Evolutionary conservation across 805 yeast genomes (phyloP).

Genomic region (Lipomyces chichibuensis): DNA sequence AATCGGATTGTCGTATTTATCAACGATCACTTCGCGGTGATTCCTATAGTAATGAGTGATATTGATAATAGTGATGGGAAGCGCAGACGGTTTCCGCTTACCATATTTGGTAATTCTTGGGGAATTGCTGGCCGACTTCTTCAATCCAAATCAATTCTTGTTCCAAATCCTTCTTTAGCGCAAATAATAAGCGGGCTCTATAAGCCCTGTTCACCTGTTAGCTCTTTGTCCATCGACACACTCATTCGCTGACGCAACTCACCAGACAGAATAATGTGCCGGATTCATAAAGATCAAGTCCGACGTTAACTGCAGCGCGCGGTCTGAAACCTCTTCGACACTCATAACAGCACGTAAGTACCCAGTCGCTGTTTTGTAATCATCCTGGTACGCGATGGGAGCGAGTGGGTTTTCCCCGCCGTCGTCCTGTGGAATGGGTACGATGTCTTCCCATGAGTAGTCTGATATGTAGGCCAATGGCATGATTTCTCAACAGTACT

Average conservation of each 20-base stretch:
- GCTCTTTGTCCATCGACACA: background rate
- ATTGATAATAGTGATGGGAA: too few relatives aligned
- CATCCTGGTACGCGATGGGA: slow-evolving; percentile 63
- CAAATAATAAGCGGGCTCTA: slow-evolving; percentile 42
- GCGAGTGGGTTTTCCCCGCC: slow-evolving; percentile 43
- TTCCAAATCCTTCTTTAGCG: slow-evolving; percentile 44
- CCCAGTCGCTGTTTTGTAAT: slow-evolving; percentile 66
- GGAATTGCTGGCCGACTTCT: slow-evolving; percentile 68
- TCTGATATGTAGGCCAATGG: slow-evolving; percentile 25
- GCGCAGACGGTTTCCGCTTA: background rate
- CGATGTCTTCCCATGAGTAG: slow-evolving; percentile 43
- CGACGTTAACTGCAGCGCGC: slow-evolving; percentile 71
- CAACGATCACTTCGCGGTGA: slow-evolving; percentile 60
- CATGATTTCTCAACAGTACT: background rate
- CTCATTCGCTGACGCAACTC: background rate
- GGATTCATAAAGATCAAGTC: slow-evolving; percentile 69
- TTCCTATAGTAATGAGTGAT: slow-evolving; percentile 50
- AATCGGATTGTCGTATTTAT: slow-evolving; percentile 40
- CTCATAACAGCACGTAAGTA: slow-evolving; percentile 62
- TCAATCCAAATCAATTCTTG: slow-evolving; percentile 82
- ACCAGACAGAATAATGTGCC: slow-evolving; percentile 93
- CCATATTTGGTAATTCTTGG: slow-evolving; percentile 95
- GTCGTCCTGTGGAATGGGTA: slow-evolving; percentile 41
- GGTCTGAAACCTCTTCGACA: slow-evolving; percentile 61
- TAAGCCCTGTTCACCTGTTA: slow-evolving; percentile 36